Base-by-base conservation (phyloP, 2,329 filamentous ascomycete genomes). In the Emericellopsis cladophorae region DNA sequence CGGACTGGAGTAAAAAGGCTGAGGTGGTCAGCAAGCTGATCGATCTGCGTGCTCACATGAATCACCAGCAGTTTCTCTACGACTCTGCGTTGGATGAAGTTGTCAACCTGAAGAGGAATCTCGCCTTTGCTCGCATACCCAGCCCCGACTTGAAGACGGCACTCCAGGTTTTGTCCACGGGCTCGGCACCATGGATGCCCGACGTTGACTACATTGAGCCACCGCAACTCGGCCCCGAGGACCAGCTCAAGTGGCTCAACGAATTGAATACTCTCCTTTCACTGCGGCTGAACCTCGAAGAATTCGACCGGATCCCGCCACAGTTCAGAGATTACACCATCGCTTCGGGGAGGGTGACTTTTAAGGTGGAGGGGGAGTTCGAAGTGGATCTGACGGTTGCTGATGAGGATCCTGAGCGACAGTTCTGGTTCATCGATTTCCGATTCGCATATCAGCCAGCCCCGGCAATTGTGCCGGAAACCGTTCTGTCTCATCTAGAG, bases 391-490 rank as follows among this genome's bases (percentile, higher is more conserved):
- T 98, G 40, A 89, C 88, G 1, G 84, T 96, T 46, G 86, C 84
- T 15, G 83, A 89, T 49, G 89, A 96, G 54, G 82, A 92, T 48
- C 76, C 80, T 15, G 69, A 79, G 26, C 82, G 84, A 41, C 89
- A 93, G 51, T 93, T 94, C 55, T 95, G 84, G 70, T 95, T 96
- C 55, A 84, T 96, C 46, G 89, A 96, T 57, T 79, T 96, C 51
- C 78, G 89, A 44, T 88, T 94, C 50, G 65, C 79, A 12, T 98
- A 94, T 56, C 70, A 67, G 8, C 90, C 90, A 2, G 70, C 79
- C 0, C 72, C 83, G 1, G 61, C 59, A 11, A 64, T 67, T 38
- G 53, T 93, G 7, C 69, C 81, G 0, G 75, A 81, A 22, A 65
- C 66, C 4, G 61, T 93, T 36, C 74, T 81, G 41, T 64, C 67